Evolutionary conservation across 169 alveolate genomes (phyloP).

Genomic region (Perkinsus chesapeaki): DNA sequence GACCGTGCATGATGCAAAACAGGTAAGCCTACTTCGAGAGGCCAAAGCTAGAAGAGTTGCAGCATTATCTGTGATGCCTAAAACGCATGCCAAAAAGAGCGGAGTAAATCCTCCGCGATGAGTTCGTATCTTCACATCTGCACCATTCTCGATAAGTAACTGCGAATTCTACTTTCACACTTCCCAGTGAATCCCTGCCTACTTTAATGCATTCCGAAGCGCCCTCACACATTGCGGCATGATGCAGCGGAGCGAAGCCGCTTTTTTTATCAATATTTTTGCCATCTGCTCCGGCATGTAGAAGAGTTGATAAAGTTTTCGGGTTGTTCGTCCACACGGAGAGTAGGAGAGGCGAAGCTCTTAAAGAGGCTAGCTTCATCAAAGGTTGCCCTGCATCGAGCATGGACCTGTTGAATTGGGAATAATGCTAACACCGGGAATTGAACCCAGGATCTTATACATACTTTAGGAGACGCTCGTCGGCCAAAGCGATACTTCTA

Average conservation of each 20-base stretch:
- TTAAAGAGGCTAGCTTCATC: neutral
- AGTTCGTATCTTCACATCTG: neutral
- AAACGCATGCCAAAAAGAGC: neutral
- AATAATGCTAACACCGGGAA: neutral
- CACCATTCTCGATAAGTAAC: neutral
- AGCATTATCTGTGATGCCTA: neutral
- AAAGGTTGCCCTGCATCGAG: neutral
- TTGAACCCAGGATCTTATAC: neutral
- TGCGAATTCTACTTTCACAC: neutral
- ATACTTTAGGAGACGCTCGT: neutral
- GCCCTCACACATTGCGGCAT: neutral
- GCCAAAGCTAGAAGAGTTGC: neutral
- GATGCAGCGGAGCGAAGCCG: slow-evolving; percentile 2
- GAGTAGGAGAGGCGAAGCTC: neutral
- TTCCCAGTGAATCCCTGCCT: neutral
- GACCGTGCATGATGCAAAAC: neutral
- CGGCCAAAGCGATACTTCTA: neutral
- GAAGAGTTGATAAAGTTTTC: neutral
- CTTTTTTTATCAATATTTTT: neutral
- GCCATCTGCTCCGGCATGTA: neutral
- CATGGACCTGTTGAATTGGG: neutral
- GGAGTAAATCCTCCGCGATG: neutral
- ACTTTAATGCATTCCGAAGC: neutral
- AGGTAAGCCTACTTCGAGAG: neutral
- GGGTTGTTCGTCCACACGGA: neutral